phyloP scores from a whole-genome alignment of 352 stramenopile genomes.

The Phytophthora uliginosa region DNA sequence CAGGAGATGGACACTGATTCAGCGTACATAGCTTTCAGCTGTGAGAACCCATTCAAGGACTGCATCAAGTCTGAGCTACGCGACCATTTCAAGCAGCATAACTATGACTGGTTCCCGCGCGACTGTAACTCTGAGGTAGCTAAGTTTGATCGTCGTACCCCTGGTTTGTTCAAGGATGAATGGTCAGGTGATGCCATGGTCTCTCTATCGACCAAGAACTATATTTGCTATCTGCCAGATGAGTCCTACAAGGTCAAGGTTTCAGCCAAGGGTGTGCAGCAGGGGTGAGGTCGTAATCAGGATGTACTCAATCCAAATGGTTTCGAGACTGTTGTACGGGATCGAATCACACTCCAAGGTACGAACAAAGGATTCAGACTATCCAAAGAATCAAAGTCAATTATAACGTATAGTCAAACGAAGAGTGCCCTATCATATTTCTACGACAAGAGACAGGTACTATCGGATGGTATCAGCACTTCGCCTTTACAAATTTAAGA shows the following conservation, averaged over 20 bases:
- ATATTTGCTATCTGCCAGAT: background rate
- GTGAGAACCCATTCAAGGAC: background rate
- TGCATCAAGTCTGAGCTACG: background rate
- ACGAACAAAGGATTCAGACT: background rate
- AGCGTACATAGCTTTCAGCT: background rate
- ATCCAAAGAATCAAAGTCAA: background rate
- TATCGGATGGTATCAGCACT: no score
- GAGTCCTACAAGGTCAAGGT: background rate
- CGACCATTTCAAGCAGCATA: background rate
- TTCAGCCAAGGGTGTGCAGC: background rate
- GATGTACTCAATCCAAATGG: background rate
- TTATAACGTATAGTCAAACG: no score
- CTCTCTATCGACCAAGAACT: background rate
- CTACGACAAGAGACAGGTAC: no score
- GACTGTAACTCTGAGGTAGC: background rate
- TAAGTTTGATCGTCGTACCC: background rate
- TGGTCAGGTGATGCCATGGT: background rate
- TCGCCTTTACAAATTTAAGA: no score
- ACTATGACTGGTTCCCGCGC: background rate
- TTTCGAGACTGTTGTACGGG: background rate
- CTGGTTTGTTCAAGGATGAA: background rate
- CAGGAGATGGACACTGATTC: background rate
- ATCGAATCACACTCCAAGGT: background rate
- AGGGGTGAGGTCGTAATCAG: background rate
- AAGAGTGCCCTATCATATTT: no score